Evolutionary conservation across 1,284 basidiomycete genomes (phyloP).

Genomic region (Nidula niveotomentosa): DNA sequence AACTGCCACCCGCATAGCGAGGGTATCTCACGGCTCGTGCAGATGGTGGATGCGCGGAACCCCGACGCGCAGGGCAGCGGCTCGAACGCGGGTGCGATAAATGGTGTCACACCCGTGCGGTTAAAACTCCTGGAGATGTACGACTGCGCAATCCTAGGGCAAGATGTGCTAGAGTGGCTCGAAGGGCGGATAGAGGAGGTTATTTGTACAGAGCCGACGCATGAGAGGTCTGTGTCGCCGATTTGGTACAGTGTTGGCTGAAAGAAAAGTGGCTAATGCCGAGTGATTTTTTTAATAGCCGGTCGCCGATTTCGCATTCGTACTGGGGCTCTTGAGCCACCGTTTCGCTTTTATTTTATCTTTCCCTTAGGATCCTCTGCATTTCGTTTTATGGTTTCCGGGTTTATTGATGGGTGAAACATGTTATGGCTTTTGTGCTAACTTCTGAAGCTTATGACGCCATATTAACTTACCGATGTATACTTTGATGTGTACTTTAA

Average conservation of each 20-base stretch:
- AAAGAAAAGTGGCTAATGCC: neutral
- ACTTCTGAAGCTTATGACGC: too few species aligned
- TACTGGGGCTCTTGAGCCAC: too few species aligned
- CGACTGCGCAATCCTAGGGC: conserved; percentile 60
- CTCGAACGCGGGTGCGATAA: conserved; percentile 12
- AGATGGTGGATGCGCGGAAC: conserved; percentile 67
- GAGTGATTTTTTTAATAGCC: neutral
- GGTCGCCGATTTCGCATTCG: too few species aligned
- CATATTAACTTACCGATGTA: too few species aligned
- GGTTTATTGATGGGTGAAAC: too few species aligned
- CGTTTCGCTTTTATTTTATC: too few species aligned
- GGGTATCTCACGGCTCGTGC: conserved; percentile 62
- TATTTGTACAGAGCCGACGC: conserved; percentile 51
- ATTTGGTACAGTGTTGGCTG: too few species aligned
- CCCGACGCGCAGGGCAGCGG: conserved; percentile 30
- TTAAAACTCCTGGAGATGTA: conserved; percentile 59
- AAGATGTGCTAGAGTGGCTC: conserved; percentile 67
- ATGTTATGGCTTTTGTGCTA: too few species aligned
- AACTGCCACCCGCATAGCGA: conserved; percentile 62
- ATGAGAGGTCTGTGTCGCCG: conserved; percentile 26
- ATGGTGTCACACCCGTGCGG: conserved; percentile 41
- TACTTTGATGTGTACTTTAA: too few species aligned
- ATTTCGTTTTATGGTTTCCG: too few species aligned
- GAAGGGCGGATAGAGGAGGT: conserved; percentile 57
- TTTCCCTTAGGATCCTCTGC: too few species aligned